Base-by-base conservation (phyloP, 495 filamentous ascomycete genomes). In the Neurospora sp. region DNA sequence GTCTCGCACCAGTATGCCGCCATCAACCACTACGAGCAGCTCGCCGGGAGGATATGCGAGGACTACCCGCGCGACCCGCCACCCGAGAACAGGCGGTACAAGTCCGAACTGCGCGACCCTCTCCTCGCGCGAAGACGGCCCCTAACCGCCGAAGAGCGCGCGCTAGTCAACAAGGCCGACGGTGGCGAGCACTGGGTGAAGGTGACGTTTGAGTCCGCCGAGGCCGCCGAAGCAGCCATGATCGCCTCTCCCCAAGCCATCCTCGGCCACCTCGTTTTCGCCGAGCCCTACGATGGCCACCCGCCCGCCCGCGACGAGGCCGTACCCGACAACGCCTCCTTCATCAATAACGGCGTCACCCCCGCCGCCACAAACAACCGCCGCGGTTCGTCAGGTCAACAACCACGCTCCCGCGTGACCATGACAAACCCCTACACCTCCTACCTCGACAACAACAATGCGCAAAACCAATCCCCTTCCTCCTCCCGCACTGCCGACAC, bases 111-210 rank as follows among this genome's bases (percentile, higher is more conserved):
- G 75, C 89, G 91, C 75, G 89, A 92, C 80, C 85, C 91, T 40
- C 87, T 90, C 1, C 85, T 89, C 44, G 86, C 88, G 31, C 79
- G 85, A 59, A 84, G 82, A 46, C 84, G 85, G 42, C 84, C 87
- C 7, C 79, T 96, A 20, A 90, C 92, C 18, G 79, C 85, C 37
- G 87, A 88, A 41, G 93, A 95, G 75, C 89, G 92, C 74, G 85
- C 84, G 71, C 92, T 93, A 78, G 91, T 93, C 72, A 92, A 91
- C 81, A 86, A 84, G 68, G 92, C 91, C 74, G 89, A 89, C 27
- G 90, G 93, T 71, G 94, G 94, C 18, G 87, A 90, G 73, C 89
- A 94, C 82, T 97, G 94, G 94, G 92, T 97, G 76, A 97, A 97
- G 77, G 86, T 97, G 70, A 97, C 94, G 1, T 97, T 95, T 75